phyloP scores from a whole-genome alignment of 257 asterid genomes.

The Striga asiatica region DNA sequence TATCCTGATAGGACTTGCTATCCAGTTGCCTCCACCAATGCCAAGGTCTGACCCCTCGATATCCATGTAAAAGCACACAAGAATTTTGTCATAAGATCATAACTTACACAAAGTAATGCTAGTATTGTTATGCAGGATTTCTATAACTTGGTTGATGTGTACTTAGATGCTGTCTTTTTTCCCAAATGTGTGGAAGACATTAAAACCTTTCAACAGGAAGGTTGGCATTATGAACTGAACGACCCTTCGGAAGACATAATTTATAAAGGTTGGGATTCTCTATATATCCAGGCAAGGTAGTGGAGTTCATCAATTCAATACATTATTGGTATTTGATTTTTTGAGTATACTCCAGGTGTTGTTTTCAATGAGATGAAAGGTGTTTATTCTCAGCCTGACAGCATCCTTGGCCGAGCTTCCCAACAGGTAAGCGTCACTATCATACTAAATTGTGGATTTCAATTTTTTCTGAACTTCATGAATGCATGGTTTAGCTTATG shows the following conservation, averaged over 20 bases:
- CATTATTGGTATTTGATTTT: constrained; percentile 7
- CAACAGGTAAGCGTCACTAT: constrained; percentile 55
- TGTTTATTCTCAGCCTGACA: constrained; percentile 99
- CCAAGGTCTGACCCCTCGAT: constrained; percentile 48
- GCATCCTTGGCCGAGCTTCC: constrained; percentile 79
- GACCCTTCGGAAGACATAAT: constrained; percentile 95
- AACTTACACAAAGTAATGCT: constrained; percentile 11
- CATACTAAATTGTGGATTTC: constrained; percentile 4
- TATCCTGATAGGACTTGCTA: constrained; percentile 98
- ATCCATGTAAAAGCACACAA: not conserved
- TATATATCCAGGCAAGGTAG: not conserved
- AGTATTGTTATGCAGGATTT: constrained; percentile 54
- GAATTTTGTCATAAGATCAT: not conserved
- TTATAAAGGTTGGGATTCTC: constrained; percentile 54
- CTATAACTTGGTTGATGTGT: constrained; percentile 98
- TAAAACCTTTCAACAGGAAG: constrained; percentile 96
- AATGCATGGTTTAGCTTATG: not conserved
- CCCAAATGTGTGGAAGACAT: constrained; percentile 93
- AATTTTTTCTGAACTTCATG: constrained; percentile 1
- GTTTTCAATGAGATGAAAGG: constrained; percentile 99
- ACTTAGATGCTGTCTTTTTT: constrained; percentile 92
- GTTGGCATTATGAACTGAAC: constrained; percentile 97
- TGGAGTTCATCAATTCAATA: not conserved
- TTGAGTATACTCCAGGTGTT: constrained; percentile 48
- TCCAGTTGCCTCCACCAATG: constrained; percentile 95